Percentiles rank a stretch among this genome's conserved stretches.
These are phyloP conservation scores for Xylariaceae sp. DNA, from an alignment of 2,329 filamentous ascomycete species.

Conservation along the genomic window DNA sequence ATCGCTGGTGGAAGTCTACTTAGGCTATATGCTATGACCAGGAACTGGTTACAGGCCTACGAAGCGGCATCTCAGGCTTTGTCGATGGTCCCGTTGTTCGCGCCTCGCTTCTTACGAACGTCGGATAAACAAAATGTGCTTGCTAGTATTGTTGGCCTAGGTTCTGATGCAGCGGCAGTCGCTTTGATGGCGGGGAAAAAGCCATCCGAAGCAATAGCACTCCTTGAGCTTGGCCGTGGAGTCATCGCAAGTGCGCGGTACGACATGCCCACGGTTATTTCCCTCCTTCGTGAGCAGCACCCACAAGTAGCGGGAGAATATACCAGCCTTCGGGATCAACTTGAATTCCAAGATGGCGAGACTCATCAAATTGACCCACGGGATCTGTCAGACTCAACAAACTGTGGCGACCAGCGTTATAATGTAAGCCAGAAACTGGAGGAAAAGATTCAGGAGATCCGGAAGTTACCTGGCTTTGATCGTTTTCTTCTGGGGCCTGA, in stretches of 20 bases:
- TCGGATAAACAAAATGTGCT: constrained; percentile 22
- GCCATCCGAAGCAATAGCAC: constrained; percentile 10
- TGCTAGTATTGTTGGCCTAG: constrained; percentile 12
- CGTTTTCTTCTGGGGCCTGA: constrained; percentile 23
- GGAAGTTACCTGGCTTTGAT: constrained; percentile 23
- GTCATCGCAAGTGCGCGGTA: constrained; percentile 20
- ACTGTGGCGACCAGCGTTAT: not conserved
- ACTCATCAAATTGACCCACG: too few relatives aligned
- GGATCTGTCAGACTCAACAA: not conserved
- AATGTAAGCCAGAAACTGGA: constrained; percentile 1
- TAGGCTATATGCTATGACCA: too few relatives aligned
- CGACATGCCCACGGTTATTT: constrained; percentile 3
- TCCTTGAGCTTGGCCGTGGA: constrained; percentile 28
- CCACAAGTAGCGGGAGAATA: not conserved
- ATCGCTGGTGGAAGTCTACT: not conserved
- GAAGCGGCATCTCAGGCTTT: not conserved
- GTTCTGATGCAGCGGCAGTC: constrained; percentile 21
- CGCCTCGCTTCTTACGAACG: constrained; percentile 12
- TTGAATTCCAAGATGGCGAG: too few relatives aligned
- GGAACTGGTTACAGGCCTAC: too few relatives aligned
- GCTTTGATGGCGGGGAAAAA: constrained; percentile 14
- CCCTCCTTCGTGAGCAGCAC: too few relatives aligned
- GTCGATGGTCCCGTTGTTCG: constrained; percentile 15
- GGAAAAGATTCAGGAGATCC: constrained; percentile 16
- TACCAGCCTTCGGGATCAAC: not conserved